A percentile compares a stretch with the other conserved stretches of the same genome.
These are phyloP conservation scores for Penicillium sp. DNA, from an alignment of 2,329 filamentous ascomycete species.

Conservation along the genomic window DNA sequence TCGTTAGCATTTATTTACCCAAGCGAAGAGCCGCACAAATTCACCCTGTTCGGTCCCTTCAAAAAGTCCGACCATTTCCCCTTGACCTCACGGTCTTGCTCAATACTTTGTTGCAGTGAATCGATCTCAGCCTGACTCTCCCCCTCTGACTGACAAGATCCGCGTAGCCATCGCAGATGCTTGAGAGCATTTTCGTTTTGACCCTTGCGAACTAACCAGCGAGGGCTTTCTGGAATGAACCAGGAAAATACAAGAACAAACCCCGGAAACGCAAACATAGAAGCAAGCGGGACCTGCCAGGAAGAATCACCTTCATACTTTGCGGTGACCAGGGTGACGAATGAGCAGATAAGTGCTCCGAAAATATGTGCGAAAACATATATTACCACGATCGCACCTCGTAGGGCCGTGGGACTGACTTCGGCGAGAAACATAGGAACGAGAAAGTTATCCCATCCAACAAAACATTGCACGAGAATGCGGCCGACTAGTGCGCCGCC, in stretches of 20 bases:
- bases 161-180: slow-evolving; percentile 5
- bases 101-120: slow-evolving; percentile 11
- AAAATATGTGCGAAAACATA: slow-evolving; percentile 10
- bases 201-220: slow-evolving; percentile 5
- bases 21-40: neutral
- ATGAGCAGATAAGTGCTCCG: slow-evolving; percentile 3
- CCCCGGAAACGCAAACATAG: slow-evolving; percentile 7
- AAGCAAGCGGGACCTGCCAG: slow-evolving; percentile 2
- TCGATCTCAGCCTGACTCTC: neutral
- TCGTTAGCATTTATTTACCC: neutral
- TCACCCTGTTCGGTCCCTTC: slow-evolving; percentile 13
- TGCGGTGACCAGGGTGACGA: neutral
- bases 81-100: slow-evolving; percentile 12
- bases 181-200: neutral
- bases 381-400: slow-evolving; percentile 5
- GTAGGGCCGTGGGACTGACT: slow-evolving; percentile 15
- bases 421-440: slow-evolving; percentile 23
- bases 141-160: neutral
- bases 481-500: slow-evolving; percentile 20
- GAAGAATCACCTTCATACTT: slow-evolving; percentile 6
- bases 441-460: slow-evolving; percentile 25
- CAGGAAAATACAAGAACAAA: slow-evolving; percentile 5
- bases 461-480: slow-evolving; percentile 20
- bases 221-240: slow-evolving; percentile 6
- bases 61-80: slow-evolving; percentile 18